These are phyloP conservation scores for Saccharata proteae DNA, from an alignment of 2,329 filamentous ascomycete species.

Conservation along the genomic window DNA sequence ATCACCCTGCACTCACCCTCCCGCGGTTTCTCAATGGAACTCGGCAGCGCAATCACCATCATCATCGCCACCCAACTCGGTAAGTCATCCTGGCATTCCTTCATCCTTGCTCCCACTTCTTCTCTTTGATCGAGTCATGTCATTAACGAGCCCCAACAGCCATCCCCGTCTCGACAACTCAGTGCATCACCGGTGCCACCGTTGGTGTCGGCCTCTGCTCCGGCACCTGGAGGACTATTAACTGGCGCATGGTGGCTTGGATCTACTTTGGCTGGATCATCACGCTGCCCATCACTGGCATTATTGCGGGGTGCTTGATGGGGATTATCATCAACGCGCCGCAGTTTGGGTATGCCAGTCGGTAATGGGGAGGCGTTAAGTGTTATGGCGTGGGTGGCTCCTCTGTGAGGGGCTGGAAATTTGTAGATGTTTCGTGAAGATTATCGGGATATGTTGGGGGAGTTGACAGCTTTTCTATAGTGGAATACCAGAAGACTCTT, in stretches of 20 bases:
- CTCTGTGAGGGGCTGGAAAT: too few relatives aligned
- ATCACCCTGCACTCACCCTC: slow-evolving; percentile 51
- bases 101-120: slow-evolving; percentile 10
- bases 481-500: too few relatives aligned
- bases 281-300: slow-evolving; percentile 45
- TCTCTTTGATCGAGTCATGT: too few relatives aligned
- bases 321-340: slow-evolving; percentile 52
- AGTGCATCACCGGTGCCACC: slow-evolving; percentile 44
- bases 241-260: slow-evolving; percentile 51
- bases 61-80: slow-evolving; percentile 51
- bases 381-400: too few relatives aligned
- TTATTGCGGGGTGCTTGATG: slow-evolving; percentile 49
- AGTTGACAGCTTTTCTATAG: too few relatives aligned
- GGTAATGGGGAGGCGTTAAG: too few relatives aligned
- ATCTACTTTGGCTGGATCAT: slow-evolving; percentile 50
- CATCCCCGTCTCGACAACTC: slow-evolving; percentile 54
- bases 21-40: slow-evolving; percentile 34
- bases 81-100: not conserved
- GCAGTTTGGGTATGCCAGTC: slow-evolving; percentile 8
- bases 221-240: slow-evolving; percentile 46
- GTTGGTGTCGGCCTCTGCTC: slow-evolving; percentile 52
- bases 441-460: too few relatives aligned
- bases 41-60: slow-evolving; percentile 45
- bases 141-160: too few relatives aligned
- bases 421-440: too few relatives aligned